These are phyloP conservation scores for Naganishia sp. DNA, from an alignment of 1,284 basidiomycete genomes.

Conservation along the genomic window DNA sequence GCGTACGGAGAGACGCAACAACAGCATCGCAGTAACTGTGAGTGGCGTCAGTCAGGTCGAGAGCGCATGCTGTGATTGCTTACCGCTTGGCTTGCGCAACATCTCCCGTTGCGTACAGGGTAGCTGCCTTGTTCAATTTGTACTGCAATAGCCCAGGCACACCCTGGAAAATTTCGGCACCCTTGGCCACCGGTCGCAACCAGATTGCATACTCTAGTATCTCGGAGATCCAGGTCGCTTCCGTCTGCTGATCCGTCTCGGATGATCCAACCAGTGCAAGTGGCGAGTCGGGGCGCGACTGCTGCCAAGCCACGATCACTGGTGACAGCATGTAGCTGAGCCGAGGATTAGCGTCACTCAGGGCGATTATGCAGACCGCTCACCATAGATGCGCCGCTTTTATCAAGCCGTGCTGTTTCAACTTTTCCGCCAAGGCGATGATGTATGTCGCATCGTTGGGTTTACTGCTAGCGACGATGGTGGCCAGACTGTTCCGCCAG, in stretches of 20 bases:
- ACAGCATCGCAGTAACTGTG: conserved; percentile 91
- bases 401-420: conserved; percentile 69
- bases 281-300: conserved; percentile 11
- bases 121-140: conserved; percentile 75
- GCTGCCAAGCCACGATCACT: conserved; percentile 26
- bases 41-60: background rate
- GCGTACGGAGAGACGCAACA: conserved; percentile 62
- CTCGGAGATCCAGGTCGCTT: conserved; percentile 70
- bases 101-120: conserved; percentile 77
- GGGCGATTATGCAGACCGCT: conserved; percentile 33
- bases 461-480: conserved; percentile 76
- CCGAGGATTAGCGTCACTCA: conserved; percentile 32
- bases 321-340: conserved; percentile 83
- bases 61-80: conserved; percentile 33
- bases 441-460: conserved; percentile 66
- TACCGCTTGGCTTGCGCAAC: conserved; percentile 71
- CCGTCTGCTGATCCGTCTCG: conserved; percentile 42
- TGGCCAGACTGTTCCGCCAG: conserved; percentile 85
- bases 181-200: conserved; percentile 70
- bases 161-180: conserved; percentile 78
- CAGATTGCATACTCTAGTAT: conserved; percentile 89
- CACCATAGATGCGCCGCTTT: conserved; percentile 93
- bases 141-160: conserved; percentile 87
- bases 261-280: conserved; percentile 65
- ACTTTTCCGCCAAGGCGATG: conserved; percentile 81